A percentile compares a stretch with the other conserved stretches of the same genome.
phyloP scores from a whole-genome alignment of 1,139 yeast species.

The Taphrina sp. region DNA sequence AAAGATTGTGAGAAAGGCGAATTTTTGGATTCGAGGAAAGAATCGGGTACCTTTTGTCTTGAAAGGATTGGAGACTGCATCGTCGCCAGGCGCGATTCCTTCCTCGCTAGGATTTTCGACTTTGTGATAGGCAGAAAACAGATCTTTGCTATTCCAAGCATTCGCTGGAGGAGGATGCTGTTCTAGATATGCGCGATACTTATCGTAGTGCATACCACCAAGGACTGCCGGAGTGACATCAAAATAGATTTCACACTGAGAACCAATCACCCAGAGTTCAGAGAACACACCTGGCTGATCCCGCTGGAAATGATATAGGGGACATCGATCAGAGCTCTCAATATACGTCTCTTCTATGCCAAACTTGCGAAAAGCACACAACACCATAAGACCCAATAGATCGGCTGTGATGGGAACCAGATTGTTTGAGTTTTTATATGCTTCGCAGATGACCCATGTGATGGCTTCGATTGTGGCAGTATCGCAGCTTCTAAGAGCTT shows the following conservation, averaged over 20 bases:
- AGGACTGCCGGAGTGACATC: conserved; percentile 17
- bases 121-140: conserved; percentile 19
- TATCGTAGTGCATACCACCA: conserved; percentile 14
- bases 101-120: conserved; percentile 9
- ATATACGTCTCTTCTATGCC: conserved; percentile 20
- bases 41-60: conserved; percentile 4
- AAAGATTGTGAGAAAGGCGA: conserved; percentile 15
- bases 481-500: neutral
- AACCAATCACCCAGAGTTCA: conserved; percentile 18
- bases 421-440: neutral
- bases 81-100: conserved; percentile 10
- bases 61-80: conserved; percentile 9
- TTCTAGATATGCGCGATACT: conserved; percentile 7
- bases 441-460: neutral
- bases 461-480: neutral
- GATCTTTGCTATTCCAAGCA: conserved; percentile 19
- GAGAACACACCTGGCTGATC: conserved; percentile 24
- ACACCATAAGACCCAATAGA: conserved; percentile 9
- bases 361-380: conserved; percentile 12
- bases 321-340: conserved; percentile 21
- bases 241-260: conserved; percentile 17
- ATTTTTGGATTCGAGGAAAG: conserved; percentile 18
- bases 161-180: conserved; percentile 10
- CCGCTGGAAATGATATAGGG: conserved; percentile 12
- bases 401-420: neutral